Evolutionary conservation across 441 rosid genomes (phyloP), one percentile per base, ranked within the genome.

Genomic region (Isatis lusitanica): DNA sequence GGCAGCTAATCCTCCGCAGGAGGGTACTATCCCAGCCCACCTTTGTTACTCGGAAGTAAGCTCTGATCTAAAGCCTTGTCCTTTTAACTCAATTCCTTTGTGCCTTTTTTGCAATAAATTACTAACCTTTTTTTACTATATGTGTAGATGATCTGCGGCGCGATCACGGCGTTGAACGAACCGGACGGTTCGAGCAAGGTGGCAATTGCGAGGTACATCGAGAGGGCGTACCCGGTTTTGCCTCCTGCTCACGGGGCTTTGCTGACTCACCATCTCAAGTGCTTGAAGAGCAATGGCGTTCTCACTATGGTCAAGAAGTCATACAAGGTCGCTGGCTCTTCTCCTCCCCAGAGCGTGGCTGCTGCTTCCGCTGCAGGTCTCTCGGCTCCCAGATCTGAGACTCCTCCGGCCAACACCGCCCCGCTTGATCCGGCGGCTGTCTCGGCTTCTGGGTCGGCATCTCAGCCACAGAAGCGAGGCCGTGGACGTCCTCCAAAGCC

Each of bases 401-500:
- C 13, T 38, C 43, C 13, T 61, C 59, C 33, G 44, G 43, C 16
- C 9, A 21, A 15, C 63, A 70, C 8, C 12, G 21, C 12, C 9
- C 68, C 50, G 1, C n/a, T 35, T 57, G 43, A 42, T 52, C 17
- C 26, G 3, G 26, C 16, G 21, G 12, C 36, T 48, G 40, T 1
- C 17, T 8, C 70, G 1, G 57, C 66, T 5, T 30, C 71, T 6
- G 13, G 36, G 18, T 18, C 78, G 18, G 47, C 71, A 13, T 18
- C 83, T 51, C 39, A 70, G 64, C 82, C 80, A 65, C 73, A 53
- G 33, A 88, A 79, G 67, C 73, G 96, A 1, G 88, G 92, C 16
- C 92, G 92, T 0, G 93, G 92, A 12, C 82, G 92, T 58, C 93
- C 93, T 12, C 92, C 92, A 0, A 90, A 84, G 74, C 75, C 88